Conservation (phyloP, 352 stramenopile genomes). For the Nothophytophthora sp. region DNA sequence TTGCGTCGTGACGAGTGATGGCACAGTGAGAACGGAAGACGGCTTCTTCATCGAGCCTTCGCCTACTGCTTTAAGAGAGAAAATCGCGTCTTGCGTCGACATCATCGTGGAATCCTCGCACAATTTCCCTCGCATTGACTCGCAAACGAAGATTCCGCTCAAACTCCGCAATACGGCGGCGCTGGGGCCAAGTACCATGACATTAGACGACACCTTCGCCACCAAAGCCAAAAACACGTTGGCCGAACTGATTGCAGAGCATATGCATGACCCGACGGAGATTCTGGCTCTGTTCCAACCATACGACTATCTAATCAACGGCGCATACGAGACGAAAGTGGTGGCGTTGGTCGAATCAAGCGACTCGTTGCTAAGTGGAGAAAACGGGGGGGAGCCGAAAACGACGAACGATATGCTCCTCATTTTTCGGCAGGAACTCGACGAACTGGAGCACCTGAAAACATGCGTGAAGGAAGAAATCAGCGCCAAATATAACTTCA, state of each 20-base stretch:
- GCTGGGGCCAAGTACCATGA: conserved; percentile 86
- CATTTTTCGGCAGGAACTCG: conserved; percentile 53
- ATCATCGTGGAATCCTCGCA: conserved; percentile 82
- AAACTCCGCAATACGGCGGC: conserved; percentile 58
- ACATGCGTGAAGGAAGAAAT: conserved; percentile 47
- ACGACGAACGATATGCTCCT: conserved; percentile 48
- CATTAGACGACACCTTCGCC: conserved; percentile 78
- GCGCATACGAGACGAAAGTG: conserved; percentile 71
- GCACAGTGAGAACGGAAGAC: conserved; percentile 23
- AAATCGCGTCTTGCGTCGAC: conserved; percentile 63
- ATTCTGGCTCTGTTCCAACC: conserved; percentile 76
- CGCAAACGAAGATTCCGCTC: conserved; percentile 70
- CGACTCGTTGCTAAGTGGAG: conserved; percentile 16
- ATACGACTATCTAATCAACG: conserved; percentile 81
- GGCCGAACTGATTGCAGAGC: conserved; percentile 49
- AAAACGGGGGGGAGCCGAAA: conserved; percentile 10
- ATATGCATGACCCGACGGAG: conserved; percentile 65
- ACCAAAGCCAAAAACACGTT: conserved; percentile 66
- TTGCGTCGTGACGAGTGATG: conserved; percentile 31
- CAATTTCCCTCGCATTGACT: conserved; percentile 89
- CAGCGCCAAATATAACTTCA: conserved; percentile 89
- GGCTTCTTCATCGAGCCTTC: conserved; percentile 69
- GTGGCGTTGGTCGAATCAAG: conserved; percentile 43
- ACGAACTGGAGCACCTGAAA: conserved; percentile 50
- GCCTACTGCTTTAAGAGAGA: conserved; percentile 52